phyloP scores from a whole-genome alignment of 2,329 filamentous ascomycete genomes.

The Fusarium sp. region DNA sequence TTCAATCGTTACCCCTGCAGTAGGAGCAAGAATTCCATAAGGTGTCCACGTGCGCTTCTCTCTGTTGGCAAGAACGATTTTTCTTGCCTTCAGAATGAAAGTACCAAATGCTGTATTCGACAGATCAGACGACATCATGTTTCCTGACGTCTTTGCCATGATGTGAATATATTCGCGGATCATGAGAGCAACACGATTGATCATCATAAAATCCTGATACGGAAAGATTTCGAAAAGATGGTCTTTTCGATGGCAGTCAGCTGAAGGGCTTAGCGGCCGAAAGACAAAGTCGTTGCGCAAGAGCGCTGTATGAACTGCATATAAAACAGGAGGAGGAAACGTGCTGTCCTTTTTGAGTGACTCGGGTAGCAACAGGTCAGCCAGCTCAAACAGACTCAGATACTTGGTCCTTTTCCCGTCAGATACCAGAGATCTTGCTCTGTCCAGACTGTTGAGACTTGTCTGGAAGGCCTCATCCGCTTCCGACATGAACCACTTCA shows the following conservation, averaged over 20 bases:
- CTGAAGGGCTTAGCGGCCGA: slow-evolving; percentile 62
- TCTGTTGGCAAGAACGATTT: slow-evolving; percentile 65
- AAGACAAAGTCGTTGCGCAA: slow-evolving; percentile 71
- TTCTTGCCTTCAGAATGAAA: slow-evolving; percentile 65
- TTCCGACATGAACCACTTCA: slow-evolving; percentile 59
- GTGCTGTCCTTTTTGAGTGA: slow-evolving; percentile 52
- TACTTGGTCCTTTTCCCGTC: slow-evolving; percentile 55
- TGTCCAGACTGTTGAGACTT: slow-evolving; percentile 62
- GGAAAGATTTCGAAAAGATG: slow-evolving; percentile 71
- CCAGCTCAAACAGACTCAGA: slow-evolving; percentile 65
- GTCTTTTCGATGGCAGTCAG: slow-evolving; percentile 61
- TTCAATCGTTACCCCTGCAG: slow-evolving; percentile 37
- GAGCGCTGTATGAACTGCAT: slow-evolving; percentile 77
- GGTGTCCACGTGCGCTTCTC: slow-evolving; percentile 61
- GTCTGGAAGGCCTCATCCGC: slow-evolving; percentile 61
- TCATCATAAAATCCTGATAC: slow-evolving; percentile 45
- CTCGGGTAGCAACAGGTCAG: slow-evolving; percentile 57
- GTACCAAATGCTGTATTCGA: slow-evolving; percentile 48
- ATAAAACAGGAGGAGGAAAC: slow-evolving; percentile 65
- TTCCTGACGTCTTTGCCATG: slow-evolving; percentile 29
- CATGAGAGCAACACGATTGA: slow-evolving; percentile 50
- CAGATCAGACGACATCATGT: slow-evolving; percentile 35
- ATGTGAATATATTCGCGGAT: slow-evolving; percentile 51
- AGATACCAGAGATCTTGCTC: slow-evolving; percentile 57
- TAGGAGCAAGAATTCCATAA: slow-evolving; percentile 59